Evolutionary conservation across 257 asterid genomes (phyloP), one percentile per base, ranked within the genome.

Genomic region (Petrea volubilis): DNA sequence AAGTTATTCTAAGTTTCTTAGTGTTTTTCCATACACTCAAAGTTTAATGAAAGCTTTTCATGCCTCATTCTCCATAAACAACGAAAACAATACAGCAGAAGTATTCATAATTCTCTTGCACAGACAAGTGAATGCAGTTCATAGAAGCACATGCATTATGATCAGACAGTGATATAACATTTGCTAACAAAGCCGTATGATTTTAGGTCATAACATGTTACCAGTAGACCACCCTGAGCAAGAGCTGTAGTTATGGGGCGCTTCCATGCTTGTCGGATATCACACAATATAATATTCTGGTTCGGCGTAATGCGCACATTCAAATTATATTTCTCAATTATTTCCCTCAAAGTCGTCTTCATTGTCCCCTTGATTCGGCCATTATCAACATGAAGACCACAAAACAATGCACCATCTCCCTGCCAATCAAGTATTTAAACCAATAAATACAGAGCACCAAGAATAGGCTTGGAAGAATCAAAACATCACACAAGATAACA

Each of bases 141-240:
- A 60, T 18, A 36, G 50, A 60, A 34, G 67, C 51, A 60, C 11
- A 60, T 10, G 7, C 25, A 58, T 58, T 58, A 33, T 10, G 15
- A 58, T 33, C 25, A 29, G 29, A 18, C 67, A 10, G 23, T 59
- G 15, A 31, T 59, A n/a, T 17, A 24, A 2, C 15, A 33, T 36
- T 60, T 24, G 14, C 6, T 23, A 11, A 55, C 7, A 53, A 11
- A 5, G 13, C 60, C 58, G 5, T 6, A 51, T 20, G 29, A 14
- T 55, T 25, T 65, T 65, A 53, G 67, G 14, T 31, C 13, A 40
- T 6, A 21, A 25, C 36, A 62, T 23, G 78, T 84, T 87, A 94
- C 99, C 95, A 94, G 85, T 58, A 94, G 78, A 80, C 99, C 97
- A 56, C 95, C 97, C 85, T 94, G 97, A 76, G 99, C 97, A 80